Evolutionary conservation across 129 eudicot species (phyloP), one percentile per base, ranked within the genome.

Genomic region (Helianthus annuus): DNA sequence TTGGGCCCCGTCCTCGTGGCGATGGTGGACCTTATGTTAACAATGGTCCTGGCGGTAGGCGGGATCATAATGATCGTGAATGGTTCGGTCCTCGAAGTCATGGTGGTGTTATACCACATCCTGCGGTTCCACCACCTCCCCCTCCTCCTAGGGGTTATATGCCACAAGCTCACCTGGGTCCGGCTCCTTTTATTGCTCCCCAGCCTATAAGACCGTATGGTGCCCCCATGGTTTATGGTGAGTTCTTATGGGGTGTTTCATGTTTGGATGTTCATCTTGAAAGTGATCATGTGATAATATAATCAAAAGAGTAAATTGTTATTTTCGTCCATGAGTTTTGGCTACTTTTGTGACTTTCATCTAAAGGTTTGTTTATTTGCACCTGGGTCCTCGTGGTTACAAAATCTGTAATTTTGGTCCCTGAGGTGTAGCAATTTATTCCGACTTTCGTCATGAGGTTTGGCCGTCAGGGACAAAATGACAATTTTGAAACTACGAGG

Each of bases 1-100:
- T 72, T 70, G 86, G 90, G 7, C 62, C 75, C 4, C 92, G 90
- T 12, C 90, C 88, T 2, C 92, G 90, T 49, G 96, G 92, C 6
- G 88, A 86, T 71, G 92, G 86, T 17, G 69, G 63, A 8, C 48
- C 67, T 0, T 76, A 79, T 72, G 71, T 78, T 59, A 89, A 76
- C 68, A 76, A 84, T 75, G 87, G 88, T 36, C 79, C 78, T 69
- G 90, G 92, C 16, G 88, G 89, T 2, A 81, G 92, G 80, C 83
- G 85, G 32, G 91, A 78, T 67, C 83, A 78, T 45, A 85, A 84
- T 61, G 76, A 70, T 63, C 81, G 81, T 14, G 78, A 84, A 2
- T 72, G 88, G 88, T 67, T 53, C 16, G 83, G 75, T 64, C 71
- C 88, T 24, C 83, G 85, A 45, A 74, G 76, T 70, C 74, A 77